Conservation (phyloP, 805 yeast species). For the Wickerhamiella bombiphila region DNA sequence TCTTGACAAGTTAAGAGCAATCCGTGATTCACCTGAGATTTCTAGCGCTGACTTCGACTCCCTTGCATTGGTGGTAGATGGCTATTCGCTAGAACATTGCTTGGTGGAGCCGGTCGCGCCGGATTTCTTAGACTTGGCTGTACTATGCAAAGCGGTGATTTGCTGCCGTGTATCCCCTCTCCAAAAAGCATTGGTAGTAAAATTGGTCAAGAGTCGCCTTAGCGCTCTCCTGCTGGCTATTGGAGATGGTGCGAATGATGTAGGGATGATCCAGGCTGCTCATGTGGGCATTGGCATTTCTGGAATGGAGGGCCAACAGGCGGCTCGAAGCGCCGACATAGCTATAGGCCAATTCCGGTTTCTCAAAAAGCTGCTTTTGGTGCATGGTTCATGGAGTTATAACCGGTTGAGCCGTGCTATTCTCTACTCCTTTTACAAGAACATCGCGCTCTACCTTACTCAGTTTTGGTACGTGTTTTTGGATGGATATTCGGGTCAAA, state of each 20-base stretch:
- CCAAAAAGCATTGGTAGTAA: conserved; percentile 92
- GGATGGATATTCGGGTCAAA: conserved; percentile 89
- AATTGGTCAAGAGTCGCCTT: conserved; percentile 62
- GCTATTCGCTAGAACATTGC: conserved; percentile 78
- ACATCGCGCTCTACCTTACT: conserved; percentile 89
- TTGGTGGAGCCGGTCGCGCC: conserved; percentile 70
- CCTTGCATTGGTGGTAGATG: conserved; percentile 85
- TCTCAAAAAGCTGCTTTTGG: conserved; percentile 66
- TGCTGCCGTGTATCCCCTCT: conserved; percentile 97
- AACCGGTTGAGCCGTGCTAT: conserved; percentile 89
- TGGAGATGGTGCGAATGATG: conserved; percentile 99
- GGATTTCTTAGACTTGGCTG: conserved; percentile 61
- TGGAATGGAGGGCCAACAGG: conserved; percentile 99
- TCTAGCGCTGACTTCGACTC: conserved; percentile 48
- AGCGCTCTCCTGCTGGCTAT: conserved; percentile 68
- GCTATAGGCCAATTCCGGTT: conserved; percentile 92
- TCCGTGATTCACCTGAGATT: conserved; percentile 22
- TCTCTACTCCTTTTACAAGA: conserved; percentile 87
- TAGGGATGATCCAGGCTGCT: conserved; percentile 98
- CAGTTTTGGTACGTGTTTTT: conserved; percentile 96
- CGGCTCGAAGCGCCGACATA: conserved; percentile 94
- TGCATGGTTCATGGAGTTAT: conserved; percentile 97
- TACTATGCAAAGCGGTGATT: conserved; percentile 84
- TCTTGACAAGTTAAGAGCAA: conserved; percentile 58
- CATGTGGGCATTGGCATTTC: conserved; percentile 98